Evolutionary conservation across 2,329 filamentous ascomycete species (phyloP).

Genomic region (Amphichorda felina): DNA sequence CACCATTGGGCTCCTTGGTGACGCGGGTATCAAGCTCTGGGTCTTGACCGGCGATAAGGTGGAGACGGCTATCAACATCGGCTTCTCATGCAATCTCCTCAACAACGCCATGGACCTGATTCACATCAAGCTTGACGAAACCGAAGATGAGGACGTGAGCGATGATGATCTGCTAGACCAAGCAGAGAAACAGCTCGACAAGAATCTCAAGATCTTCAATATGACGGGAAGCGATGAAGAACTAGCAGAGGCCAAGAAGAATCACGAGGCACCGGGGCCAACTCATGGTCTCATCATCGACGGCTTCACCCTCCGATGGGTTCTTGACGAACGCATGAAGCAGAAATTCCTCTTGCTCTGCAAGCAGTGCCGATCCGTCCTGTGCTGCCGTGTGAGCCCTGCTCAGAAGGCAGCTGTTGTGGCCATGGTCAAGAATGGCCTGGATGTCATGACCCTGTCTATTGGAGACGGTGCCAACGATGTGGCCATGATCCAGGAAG

Average conservation of each 20-base stretch:
- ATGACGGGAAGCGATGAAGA: constrained; percentile 81
- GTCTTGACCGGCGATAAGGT: constrained; percentile 97
- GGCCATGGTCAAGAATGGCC: constrained; percentile 82
- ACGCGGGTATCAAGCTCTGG: constrained; percentile 97
- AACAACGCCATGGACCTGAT: constrained; percentile 98
- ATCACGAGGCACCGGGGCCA: constrained; percentile 73
- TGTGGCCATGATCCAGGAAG: constrained; percentile 96
- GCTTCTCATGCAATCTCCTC: constrained; percentile 94
- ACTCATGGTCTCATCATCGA: constrained; percentile 94
- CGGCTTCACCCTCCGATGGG: constrained; percentile 82
- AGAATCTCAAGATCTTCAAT: constrained; percentile 59
- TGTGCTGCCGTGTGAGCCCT: constrained; percentile 95
- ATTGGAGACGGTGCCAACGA: constrained; percentile 93
- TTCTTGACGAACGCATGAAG: constrained; percentile 69
- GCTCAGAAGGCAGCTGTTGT: constrained; percentile 97
- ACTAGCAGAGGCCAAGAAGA: constrained; percentile 63
- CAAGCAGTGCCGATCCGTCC: constrained; percentile 92
- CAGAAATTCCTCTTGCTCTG: constrained; percentile 92
- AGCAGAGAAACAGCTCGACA: constrained; percentile 62
- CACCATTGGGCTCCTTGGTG: constrained; percentile 79
- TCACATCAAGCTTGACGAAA: constrained; percentile 74
- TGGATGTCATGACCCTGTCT: constrained; percentile 92
- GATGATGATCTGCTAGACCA: constrained; percentile 39
- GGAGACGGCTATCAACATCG: constrained; percentile 98
- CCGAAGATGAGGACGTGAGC: constrained; percentile 37